phyloP scores from a whole-genome alignment of 2,329 filamentous ascomycete genomes.

The Capronia epimyces region DNA sequence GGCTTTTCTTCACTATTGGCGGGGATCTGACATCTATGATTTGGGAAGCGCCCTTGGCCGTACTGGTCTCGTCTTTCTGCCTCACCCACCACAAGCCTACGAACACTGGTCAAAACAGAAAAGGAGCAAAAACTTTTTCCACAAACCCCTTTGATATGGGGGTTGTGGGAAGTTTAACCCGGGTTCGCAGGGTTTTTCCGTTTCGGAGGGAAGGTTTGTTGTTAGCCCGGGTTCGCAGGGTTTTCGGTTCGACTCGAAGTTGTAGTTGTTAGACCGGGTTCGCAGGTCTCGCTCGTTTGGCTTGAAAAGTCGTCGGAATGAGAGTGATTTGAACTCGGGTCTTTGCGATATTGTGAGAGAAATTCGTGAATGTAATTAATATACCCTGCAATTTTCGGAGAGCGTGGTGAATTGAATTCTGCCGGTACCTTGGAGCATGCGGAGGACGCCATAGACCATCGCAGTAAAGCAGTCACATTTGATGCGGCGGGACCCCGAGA shows the following conservation, averaged over 20 bases:
- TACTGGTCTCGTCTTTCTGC: too few species aligned
- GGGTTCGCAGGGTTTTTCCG: slow-evolving; percentile 1
- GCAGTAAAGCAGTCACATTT: too few species aligned
- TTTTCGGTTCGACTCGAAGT: background rate
- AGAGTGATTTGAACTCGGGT: background rate
- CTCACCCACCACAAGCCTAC: background rate
- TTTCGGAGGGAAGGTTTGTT: background rate
- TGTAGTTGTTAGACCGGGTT: background rate
- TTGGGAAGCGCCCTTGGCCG: too few species aligned
- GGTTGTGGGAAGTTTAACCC: background rate
- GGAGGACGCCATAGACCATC: too few species aligned
- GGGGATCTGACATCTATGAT: too few species aligned
- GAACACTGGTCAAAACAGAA: background rate
- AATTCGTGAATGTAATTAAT: background rate
- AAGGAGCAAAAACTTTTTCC: slow-evolving; percentile 7
- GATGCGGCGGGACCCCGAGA: too few species aligned
- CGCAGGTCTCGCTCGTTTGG: background rate
- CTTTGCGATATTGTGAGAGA: too few species aligned
- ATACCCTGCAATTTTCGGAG: background rate
- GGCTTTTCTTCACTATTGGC: too few species aligned
- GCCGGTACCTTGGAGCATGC: too few species aligned
- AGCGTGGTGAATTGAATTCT: background rate
- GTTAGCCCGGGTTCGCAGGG: background rate
- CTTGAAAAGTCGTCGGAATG: background rate
- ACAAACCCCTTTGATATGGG: slow-evolving; percentile 2